These are phyloP conservation scores for Sporisorium sorghi DNA, from an alignment of 1,284 basidiomycete genomes.

Conservation along the genomic window DNA sequence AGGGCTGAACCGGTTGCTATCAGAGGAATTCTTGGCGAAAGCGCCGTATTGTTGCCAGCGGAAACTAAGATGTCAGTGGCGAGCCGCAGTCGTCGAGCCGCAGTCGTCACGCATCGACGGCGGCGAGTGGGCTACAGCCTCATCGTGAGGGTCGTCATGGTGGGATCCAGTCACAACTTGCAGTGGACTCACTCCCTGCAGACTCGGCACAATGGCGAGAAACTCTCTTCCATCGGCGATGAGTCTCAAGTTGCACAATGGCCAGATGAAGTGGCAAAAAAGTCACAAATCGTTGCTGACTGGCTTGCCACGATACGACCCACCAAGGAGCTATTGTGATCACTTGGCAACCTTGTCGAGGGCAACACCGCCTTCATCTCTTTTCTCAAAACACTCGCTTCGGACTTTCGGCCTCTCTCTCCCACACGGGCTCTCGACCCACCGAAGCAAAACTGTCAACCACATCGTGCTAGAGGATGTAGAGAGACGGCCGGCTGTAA, in stretches of 20 bases:
- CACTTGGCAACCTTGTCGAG: no score
- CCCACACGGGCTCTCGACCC: neutral
- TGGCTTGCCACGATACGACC: neutral
- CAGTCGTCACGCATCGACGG: conserved; percentile 5
- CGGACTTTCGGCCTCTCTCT: neutral
- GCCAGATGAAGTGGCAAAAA: neutral
- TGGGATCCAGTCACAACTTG: neutral
- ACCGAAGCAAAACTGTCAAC: neutral
- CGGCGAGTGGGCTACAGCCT: neutral
- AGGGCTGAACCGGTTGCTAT: no score
- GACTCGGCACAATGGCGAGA: neutral
- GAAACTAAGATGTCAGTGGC: no score
- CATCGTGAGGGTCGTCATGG: neutral
- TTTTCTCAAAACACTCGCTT: neutral
- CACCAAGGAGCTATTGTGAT: no score
- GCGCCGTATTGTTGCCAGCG: no score
- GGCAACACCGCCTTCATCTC: conserved; percentile 1
- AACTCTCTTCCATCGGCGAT: no score
- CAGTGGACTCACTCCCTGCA: neutral
- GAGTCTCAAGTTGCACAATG: neutral
- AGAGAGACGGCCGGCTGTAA: no score
- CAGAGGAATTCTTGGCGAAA: no score
- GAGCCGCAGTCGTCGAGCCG: no score
- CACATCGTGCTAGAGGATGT: conserved; percentile 5
- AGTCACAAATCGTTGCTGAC: neutral